Evolutionary conservation across 106 monocot genomes (phyloP).

Genomic region (Ottelia alismoides): DNA sequence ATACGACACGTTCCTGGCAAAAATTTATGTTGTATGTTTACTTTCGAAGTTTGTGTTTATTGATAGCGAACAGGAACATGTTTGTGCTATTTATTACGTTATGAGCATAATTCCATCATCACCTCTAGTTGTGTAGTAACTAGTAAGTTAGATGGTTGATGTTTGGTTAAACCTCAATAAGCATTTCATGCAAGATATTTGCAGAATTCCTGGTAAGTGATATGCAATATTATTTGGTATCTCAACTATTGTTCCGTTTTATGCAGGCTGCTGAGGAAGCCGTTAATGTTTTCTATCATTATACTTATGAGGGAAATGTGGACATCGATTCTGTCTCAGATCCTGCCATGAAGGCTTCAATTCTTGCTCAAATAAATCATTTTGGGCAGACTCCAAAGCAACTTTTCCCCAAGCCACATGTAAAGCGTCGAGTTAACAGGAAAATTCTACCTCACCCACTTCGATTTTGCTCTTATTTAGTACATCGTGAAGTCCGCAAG

Average conservation of each 20-base stretch:
- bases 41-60: too few relatives aligned
- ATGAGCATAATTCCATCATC: too few relatives aligned
- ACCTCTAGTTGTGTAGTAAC: constrained; percentile 67
- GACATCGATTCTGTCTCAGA: constrained; percentile 84
- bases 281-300: constrained; percentile 86
- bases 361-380: constrained; percentile 88
- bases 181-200: too few relatives aligned
- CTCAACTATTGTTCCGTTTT: background rate
- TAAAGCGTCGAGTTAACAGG: constrained; percentile 42
- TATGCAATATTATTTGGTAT: background rate
- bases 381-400: constrained; percentile 93
- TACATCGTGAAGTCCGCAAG: constrained; percentile 45
- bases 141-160: too few relatives aligned
- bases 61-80: too few relatives aligned
- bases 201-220: too few relatives aligned
- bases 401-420: constrained; percentile 68
- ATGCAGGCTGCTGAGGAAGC: constrained; percentile 87
- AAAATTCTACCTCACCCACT: constrained; percentile 55
- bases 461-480: constrained; percentile 30
- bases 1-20: too few relatives aligned
- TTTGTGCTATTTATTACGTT: too few relatives aligned
- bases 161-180: too few relatives aligned
- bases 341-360: constrained; percentile 87
- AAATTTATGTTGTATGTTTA: too few relatives aligned
- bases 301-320: constrained; percentile 88